Conservation (phyloP, 495 filamentous ascomycete genomes). For the Poronia punctata region DNA sequence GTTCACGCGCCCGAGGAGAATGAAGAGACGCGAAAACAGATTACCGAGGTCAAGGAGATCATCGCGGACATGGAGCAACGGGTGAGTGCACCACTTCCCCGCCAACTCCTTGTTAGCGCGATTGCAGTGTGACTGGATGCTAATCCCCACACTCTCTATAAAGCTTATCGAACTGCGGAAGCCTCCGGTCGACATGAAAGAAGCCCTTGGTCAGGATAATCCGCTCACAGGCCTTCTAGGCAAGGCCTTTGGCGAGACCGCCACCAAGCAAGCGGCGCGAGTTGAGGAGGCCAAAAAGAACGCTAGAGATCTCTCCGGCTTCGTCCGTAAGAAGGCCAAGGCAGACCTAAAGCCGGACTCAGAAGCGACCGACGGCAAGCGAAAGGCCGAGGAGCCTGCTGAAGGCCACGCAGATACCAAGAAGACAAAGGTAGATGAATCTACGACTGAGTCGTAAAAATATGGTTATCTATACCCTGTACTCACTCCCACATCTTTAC, state of each 20-base stretch:
- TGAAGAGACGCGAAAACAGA: slow-evolving; percentile 55
- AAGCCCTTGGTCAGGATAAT: slow-evolving; percentile 41
- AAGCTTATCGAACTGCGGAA: slow-evolving; percentile 71
- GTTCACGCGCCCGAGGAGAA: slow-evolving; percentile 48
- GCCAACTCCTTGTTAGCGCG: slow-evolving; percentile 18
- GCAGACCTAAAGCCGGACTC: slow-evolving; percentile 21
- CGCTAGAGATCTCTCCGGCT: slow-evolving; percentile 77
- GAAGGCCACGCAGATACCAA: slow-evolving; percentile 32
- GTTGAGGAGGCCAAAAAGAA: slow-evolving; percentile 71
- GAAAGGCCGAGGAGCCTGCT: slow-evolving; percentile 40
- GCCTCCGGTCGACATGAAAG: slow-evolving; percentile 58
- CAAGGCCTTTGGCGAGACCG: slow-evolving; percentile 60
- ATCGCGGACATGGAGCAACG: slow-evolving; percentile 80
- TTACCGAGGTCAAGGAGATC: slow-evolving; percentile 80
- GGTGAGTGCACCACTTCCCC: slow-evolving; percentile 40
- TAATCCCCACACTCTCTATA: slow-evolving; percentile 12
- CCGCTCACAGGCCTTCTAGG: slow-evolving; percentile 62
- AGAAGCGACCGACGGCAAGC: slow-evolving; percentile 31
- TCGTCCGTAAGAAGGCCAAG: slow-evolving; percentile 76
- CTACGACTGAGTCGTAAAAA: slow-evolving; percentile 4
- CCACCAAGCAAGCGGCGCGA: slow-evolving; percentile 53
- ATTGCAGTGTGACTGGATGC: slow-evolving; percentile 9
- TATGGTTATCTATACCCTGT: neutral
- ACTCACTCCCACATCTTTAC: no score
- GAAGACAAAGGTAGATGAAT: slow-evolving; percentile 28